phyloP scores from a whole-genome alignment of 306 rosid species.

The Aeschynomene evenia region DNA sequence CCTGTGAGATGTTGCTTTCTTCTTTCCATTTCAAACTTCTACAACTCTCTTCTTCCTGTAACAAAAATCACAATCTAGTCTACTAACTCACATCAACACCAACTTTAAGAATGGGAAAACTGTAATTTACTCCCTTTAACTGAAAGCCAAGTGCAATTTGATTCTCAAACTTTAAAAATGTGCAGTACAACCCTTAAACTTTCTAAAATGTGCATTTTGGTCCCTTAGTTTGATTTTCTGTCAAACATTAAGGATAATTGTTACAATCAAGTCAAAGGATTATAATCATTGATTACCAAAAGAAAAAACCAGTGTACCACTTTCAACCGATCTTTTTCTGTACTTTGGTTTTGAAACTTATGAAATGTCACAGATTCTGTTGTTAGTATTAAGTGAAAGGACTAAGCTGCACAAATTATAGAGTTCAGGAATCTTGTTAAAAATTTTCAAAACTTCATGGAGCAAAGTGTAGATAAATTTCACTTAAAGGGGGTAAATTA shows the following conservation, averaged over 20 bases:
- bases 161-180: not conserved
- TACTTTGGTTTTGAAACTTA: not conserved
- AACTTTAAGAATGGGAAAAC: not conserved
- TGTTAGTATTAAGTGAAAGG: not conserved
- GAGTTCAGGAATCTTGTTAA: not conserved
- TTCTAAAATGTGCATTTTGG: not conserved
- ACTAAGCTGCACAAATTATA: not conserved
- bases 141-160: not conserved
- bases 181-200: not conserved
- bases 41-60: slow-evolving; percentile 40
- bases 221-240: not conserved
- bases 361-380: not conserved
- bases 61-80: not conserved
- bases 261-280: not conserved
- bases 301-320: not conserved
- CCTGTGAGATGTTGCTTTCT: slow-evolving; percentile 29
- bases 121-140: not conserved
- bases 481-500: not conserved
- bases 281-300: not conserved
- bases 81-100: slow-evolving; percentile 6
- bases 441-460: not conserved
- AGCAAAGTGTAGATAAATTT: not conserved
- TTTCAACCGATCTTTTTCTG: not conserved
- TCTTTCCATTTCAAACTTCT: slow-evolving; percentile 24
- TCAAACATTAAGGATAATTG: not conserved